Evolutionary conservation across 257 asterid species (phyloP).

Genomic region (Coffea canephora): DNA sequence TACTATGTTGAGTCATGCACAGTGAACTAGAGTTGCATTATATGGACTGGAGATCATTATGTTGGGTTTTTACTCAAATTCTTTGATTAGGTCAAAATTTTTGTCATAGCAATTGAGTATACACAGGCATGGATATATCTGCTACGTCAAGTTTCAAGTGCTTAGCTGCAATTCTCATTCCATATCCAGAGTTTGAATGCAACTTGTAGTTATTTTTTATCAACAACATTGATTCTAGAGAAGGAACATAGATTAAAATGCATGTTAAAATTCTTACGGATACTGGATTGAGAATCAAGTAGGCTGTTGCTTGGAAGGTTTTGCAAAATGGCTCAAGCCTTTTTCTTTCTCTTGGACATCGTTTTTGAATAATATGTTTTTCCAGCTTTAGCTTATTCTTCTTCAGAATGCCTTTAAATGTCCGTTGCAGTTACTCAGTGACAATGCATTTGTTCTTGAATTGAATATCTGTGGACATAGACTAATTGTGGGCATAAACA

Average conservation of each 20-base stretch:
- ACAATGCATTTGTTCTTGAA: background rate
- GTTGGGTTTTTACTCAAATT: background rate
- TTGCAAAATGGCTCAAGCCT: background rate
- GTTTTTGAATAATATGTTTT: background rate
- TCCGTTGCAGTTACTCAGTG: background rate
- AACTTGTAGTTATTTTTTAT: background rate
- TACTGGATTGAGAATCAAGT: background rate
- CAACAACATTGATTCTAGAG: background rate
- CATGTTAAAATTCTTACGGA: background rate
- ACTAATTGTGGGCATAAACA: background rate
- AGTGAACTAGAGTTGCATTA: background rate
- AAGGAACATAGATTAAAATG: background rate
- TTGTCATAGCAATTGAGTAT: background rate
- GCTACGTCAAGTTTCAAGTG: background rate
- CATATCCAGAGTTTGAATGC: background rate
- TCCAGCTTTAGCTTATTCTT: constrained; percentile 6
- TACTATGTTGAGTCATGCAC: background rate
- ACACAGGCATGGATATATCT: background rate
- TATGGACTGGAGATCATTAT: background rate
- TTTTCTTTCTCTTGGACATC: background rate
- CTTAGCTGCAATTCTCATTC: background rate
- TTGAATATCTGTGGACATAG: background rate
- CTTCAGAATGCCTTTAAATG: background rate
- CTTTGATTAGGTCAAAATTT: background rate
- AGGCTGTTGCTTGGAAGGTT: background rate